These are phyloP conservation scores for Grigorovia transvaalensis DNA, from an alignment of 805 yeast genomes.

Conservation along the genomic window DNA sequence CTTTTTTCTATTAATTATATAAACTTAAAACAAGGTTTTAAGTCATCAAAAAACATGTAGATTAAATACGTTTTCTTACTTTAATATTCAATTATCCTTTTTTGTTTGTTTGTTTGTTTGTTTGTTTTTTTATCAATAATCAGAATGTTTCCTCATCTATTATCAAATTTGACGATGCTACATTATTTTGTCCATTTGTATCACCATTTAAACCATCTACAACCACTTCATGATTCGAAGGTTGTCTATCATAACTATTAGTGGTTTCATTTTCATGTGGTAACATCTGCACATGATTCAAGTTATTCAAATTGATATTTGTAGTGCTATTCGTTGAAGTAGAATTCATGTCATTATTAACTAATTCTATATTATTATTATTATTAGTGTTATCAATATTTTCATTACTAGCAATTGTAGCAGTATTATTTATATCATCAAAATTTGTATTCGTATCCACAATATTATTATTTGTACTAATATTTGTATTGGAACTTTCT, in stretches of 20 bases:
- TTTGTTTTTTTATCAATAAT: too few relatives aligned
- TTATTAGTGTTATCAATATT: not conserved
- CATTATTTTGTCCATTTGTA: not conserved
- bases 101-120: not conserved
- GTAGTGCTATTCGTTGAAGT: not conserved
- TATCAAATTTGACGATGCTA: conserved; percentile 20
- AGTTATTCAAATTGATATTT: not conserved
- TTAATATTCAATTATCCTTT: not conserved
- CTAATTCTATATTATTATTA: conserved; percentile 9
- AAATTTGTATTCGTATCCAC: not conserved
- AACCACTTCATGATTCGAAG: conserved; percentile 11
- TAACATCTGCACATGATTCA: not conserved
- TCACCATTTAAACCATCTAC: conserved; percentile 8
- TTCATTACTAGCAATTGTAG: conserved; percentile 1
- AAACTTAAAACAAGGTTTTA: not conserved
- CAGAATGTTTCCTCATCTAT: conserved; percentile 29
- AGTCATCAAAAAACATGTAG: not conserved
- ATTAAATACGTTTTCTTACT: not conserved
- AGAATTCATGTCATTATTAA: not conserved
- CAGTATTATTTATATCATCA: not conserved
- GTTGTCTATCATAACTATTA: not conserved
- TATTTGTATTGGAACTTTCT: conserved; percentile 31
- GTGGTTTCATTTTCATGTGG: not conserved
- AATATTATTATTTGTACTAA: not conserved
- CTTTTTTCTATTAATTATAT: not conserved